Evolutionary conservation across 2,329 filamentous ascomycete genomes (phyloP).

Genomic region (Hymenoscyphus occultus): DNA sequence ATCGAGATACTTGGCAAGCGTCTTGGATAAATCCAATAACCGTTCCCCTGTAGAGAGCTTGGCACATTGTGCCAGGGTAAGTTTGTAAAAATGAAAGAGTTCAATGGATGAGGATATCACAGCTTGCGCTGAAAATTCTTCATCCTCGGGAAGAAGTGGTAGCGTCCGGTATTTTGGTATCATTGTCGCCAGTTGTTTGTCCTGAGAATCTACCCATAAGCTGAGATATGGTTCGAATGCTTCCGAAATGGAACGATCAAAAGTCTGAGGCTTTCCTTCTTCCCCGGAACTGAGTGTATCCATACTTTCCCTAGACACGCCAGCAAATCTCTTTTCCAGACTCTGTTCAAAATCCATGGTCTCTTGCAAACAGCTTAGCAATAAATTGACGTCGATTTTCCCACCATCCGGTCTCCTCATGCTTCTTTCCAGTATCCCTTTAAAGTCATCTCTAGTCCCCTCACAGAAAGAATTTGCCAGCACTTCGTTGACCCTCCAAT

Average conservation of each 20-base stretch:
- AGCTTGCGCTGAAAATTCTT: constrained; percentile 86
- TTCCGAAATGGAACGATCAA: constrained; percentile 88
- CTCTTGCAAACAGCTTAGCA: constrained; percentile 87
- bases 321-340: constrained; percentile 78
- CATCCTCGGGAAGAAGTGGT: constrained; percentile 74
- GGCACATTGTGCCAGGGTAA: constrained; percentile 88
- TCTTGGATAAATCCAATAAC: constrained; percentile 78
- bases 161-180: constrained; percentile 86
- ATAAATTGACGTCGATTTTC: constrained; percentile 82
- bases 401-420: constrained; percentile 75
- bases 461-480: constrained; percentile 93
- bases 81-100: constrained; percentile 94
- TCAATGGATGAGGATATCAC: constrained; percentile 94
- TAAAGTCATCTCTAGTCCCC: constrained; percentile 92
- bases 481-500: constrained; percentile 88
- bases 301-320: constrained; percentile 69
- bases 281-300: constrained; percentile 83
- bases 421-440: constrained; percentile 82
- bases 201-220: constrained; percentile 95
- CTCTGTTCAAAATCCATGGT: constrained; percentile 96
- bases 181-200: constrained; percentile 78
- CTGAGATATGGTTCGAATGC: constrained; percentile 97
- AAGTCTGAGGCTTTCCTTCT: constrained; percentile 66
- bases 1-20: constrained; percentile 89
- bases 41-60: constrained; percentile 91